A percentile compares a stretch with the other conserved stretches of the same genome.
These are phyloP conservation scores for Boletales sp. DNA, from an alignment of 768 basidiomycete genomes.

Conservation along the genomic window DNA sequence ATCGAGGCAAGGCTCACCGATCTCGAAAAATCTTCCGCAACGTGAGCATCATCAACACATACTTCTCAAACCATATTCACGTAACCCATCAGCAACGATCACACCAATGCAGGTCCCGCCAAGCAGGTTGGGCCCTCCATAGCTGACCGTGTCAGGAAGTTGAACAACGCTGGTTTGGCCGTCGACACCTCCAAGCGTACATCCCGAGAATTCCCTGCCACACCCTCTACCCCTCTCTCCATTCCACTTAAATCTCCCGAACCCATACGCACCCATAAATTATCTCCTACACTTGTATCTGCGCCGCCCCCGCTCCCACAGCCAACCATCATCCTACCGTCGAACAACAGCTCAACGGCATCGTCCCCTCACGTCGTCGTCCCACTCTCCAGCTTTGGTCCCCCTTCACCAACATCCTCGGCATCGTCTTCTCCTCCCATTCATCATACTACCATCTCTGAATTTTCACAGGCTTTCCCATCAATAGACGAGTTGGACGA, in stretches of 20 bases:
- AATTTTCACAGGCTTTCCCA: constrained; percentile 67
- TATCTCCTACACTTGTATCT: constrained; percentile 36
- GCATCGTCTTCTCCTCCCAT: constrained; percentile 59
- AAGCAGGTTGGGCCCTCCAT: constrained; percentile 62
- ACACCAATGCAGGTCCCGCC: constrained; percentile 33
- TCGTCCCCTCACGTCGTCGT: constrained; percentile 65
- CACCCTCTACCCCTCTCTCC: constrained; percentile 29
- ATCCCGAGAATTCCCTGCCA: constrained; percentile 48
- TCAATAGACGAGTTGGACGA: constrained; percentile 75
- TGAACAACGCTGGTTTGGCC: constrained; percentile 69
- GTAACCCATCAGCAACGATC: constrained; percentile 10
- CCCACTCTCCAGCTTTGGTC: constrained; percentile 66
- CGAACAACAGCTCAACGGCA: constrained; percentile 28
- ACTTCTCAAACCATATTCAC: constrained; percentile 10
- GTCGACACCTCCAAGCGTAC: constrained; percentile 54
- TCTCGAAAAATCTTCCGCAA: constrained; percentile 38
- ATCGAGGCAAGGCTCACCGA: constrained; percentile 46
- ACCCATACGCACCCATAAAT: constrained; percentile 33
- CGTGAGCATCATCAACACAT: constrained; percentile 20
- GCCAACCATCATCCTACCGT: constrained; percentile 14
- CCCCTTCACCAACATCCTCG: constrained; percentile 72
- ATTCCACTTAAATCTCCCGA: constrained; percentile 30
- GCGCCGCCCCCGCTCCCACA: constrained; percentile 21
- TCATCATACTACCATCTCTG: constrained; percentile 41
- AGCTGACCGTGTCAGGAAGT: constrained; percentile 73